Base-by-base conservation (phyloP, 164 flowering plant genomes). In the Warburgia ugandensis region DNA sequence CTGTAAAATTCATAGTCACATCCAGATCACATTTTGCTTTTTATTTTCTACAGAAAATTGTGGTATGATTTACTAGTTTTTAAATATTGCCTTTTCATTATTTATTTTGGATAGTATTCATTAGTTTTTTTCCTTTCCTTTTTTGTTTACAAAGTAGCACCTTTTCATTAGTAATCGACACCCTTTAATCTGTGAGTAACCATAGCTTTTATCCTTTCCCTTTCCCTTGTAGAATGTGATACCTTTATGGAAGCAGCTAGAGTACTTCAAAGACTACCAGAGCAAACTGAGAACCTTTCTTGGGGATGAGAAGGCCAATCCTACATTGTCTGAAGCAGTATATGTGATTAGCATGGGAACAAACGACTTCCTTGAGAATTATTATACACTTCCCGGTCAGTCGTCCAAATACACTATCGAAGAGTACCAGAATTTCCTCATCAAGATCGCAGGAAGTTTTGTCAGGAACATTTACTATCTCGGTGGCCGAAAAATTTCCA, bases 221-320 rank as follows among this genome's bases (percentile, higher is more conserved):
- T n/a, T n/a, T n/a, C n/a, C n/a, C n/a, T n/a, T n/a, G 63, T 77
- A 84, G 92, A 52, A 63, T 40, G 92, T 79, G 19, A 71, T 84
- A 39, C 85, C 87, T 21, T 52, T 84, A 9, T 75, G 78, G 81
- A 64, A 70, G 59, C 78, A 84, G 70, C 1, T 84, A 43, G 79
- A 72, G 58, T 70, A 75, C 68, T 84, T 72, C 67, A 81, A 73
- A 53, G 74, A 77, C 17, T 84, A 81, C 62, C 77, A 77, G 51
- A 41, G 9, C 48, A 55, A 49, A 36, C 62, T 84, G 23, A 68
- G 66, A 60, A 46, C 12, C 0, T 61, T 50, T 59, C 63, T 72
- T 1, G 92, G 88, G 1, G 38, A 57, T 0, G 53, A 60, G 17
- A 64, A 58, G 61, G 83, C 85, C 1, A 54, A 60, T 10, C 29